Percentiles rank a stretch among this genome's conserved stretches.
These are phyloP conservation scores for Adenanthera pavonina DNA, from an alignment of 306 rosid genomes.

Conservation along the genomic window DNA sequence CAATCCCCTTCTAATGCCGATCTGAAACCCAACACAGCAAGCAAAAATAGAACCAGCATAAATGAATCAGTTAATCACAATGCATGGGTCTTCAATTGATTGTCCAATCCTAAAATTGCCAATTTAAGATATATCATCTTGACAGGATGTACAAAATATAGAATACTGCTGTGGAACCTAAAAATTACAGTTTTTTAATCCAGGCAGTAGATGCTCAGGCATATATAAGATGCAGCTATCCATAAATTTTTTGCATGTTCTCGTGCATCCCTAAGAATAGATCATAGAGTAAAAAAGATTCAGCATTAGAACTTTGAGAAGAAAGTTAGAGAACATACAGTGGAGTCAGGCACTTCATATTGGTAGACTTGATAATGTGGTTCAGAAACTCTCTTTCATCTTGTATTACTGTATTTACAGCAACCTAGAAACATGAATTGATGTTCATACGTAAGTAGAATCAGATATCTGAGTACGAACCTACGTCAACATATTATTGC, in stretches of 20 bases:
- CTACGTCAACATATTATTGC: neutral
- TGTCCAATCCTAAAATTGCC: neutral
- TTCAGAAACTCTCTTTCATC: constrained; percentile 82
- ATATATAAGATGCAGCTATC: neutral
- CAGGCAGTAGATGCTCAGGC: neutral
- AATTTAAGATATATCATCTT: neutral
- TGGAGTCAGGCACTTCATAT: constrained; percentile 93
- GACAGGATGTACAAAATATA: neutral
- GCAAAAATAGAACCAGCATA: constrained; percentile 23
- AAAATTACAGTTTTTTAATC: neutral
- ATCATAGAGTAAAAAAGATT: constrained; percentile 1
- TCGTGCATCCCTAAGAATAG: neutral
- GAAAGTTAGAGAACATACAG: constrained; percentile 57
- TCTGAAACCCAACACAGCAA: constrained; percentile 48
- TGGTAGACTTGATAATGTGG: constrained; percentile 83
- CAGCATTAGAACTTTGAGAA: constrained; percentile 22
- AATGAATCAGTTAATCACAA: constrained; percentile 32
- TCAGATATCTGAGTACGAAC: constrained; percentile 9
- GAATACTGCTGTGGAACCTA: neutral
- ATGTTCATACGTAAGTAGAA: constrained; percentile 28
- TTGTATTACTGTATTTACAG: constrained; percentile 78
- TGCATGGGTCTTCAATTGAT: neutral
- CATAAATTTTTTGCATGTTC: constrained; percentile 17
- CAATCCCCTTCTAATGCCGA: constrained; percentile 97
- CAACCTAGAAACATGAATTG: constrained; percentile 62